phyloP scores from a whole-genome alignment of 108 stramenopile species.

The Nitzschia sp. region DNA sequence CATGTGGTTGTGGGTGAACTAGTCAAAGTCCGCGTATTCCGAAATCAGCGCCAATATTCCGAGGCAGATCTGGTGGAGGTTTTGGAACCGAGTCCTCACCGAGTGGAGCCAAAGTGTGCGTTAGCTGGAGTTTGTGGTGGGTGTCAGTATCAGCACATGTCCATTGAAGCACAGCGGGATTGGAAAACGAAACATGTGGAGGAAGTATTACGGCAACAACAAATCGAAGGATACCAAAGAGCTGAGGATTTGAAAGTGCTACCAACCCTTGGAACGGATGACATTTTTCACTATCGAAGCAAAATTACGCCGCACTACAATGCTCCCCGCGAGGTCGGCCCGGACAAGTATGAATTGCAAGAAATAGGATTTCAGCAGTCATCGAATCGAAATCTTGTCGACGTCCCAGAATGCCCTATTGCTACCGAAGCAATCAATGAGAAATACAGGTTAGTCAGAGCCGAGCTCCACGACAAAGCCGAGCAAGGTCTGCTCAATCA shows the following conservation, averaged over 20 bases:
- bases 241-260: constrained; percentile 30
- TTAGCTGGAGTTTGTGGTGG: constrained; percentile 90
- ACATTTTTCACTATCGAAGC: constrained; percentile 89
- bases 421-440: constrained; percentile 91
- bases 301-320: constrained; percentile 98
- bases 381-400: constrained; percentile 72
- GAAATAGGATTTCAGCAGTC: constrained; percentile 85
- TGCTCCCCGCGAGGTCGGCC: constrained; percentile 54
- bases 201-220: constrained; percentile 59
- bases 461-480: constrained; percentile 41
- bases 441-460: constrained; percentile 53
- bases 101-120: constrained; percentile 83
- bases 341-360: constrained; percentile 26
- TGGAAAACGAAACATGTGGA: constrained; percentile 92
- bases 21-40: constrained; percentile 76
- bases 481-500: constrained; percentile 20
- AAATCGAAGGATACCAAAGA: constrained; percentile 31
- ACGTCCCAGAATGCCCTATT: constrained; percentile 92
- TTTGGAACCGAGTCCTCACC: constrained; percentile 69
- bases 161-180: constrained; percentile 76
- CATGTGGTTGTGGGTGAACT: constrained; percentile 90
- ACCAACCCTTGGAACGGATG: constrained; percentile 82
- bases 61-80: constrained; percentile 92
- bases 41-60: constrained; percentile 81
- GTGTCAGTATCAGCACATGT: constrained; percentile 97